Conservation (phyloP, 495 filamentous ascomycete genomes). For the Hamigera avellanea region DNA sequence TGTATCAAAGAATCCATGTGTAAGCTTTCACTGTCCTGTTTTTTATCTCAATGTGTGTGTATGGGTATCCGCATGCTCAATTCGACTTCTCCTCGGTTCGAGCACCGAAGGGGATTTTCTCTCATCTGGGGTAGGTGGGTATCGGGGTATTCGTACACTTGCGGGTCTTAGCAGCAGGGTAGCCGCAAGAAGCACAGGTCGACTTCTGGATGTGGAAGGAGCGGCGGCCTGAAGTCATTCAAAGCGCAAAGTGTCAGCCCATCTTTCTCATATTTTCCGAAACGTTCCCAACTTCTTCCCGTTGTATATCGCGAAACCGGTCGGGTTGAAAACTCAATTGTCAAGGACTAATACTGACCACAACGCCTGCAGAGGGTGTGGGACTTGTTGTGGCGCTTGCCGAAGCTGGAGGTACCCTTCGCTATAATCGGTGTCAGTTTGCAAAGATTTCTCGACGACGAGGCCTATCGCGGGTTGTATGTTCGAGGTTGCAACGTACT, state of each 20-base stretch:
- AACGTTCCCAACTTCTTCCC: slow-evolving; percentile 1
- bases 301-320: slow-evolving; percentile 15
- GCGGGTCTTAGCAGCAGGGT: slow-evolving; percentile 90
- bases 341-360: slow-evolving; percentile 54
- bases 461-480: slow-evolving; percentile 14
- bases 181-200: slow-evolving; percentile 93
- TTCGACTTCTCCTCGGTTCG: slow-evolving; percentile 5
- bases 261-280: slow-evolving; percentile 4
- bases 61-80: not conserved
- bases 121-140: slow-evolving; percentile 2
- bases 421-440: slow-evolving; percentile 43
- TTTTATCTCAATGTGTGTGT: no score
- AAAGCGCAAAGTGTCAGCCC: slow-evolving; percentile 19
- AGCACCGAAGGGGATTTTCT: slow-evolving; percentile 2
- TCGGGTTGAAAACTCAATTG: slow-evolving; percentile 6
- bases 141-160: slow-evolving; percentile 72
- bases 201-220: slow-evolving; percentile 99
- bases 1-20: slow-evolving; percentile 35
- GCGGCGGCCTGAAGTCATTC: slow-evolving; percentile 56
- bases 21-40: not conserved
- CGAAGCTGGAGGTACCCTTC: slow-evolving; percentile 96
- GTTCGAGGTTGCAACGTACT: slow-evolving; percentile 39
- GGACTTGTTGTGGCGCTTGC: slow-evolving; percentile 99
- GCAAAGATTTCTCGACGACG: slow-evolving; percentile 15
- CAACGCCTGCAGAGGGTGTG: slow-evolving; percentile 99